Percentiles rank a stretch among this genome's conserved stretches.
Evolutionary conservation across 495 filamentous ascomycete species (phyloP).

Genomic region (Daldinia childiae): DNA sequence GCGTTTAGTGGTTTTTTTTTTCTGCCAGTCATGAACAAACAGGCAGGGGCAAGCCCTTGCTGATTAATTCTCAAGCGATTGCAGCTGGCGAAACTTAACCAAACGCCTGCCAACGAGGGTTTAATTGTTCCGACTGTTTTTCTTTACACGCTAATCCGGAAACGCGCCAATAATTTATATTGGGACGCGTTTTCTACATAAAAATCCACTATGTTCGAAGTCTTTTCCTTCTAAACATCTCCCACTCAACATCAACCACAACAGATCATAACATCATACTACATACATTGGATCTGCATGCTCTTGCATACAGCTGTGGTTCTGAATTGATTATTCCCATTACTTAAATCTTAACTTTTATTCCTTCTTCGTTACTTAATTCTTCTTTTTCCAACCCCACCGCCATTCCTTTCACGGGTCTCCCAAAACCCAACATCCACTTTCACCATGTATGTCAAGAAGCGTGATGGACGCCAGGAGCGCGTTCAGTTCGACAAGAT

Average conservation of each 20-base stretch:
- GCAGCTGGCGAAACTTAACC: slow-evolving; percentile 27
- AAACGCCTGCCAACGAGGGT: slow-evolving; percentile 11
- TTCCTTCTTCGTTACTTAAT: neutral
- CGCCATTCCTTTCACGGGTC: slow-evolving; percentile 23
- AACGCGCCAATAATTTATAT: slow-evolving; percentile 31
- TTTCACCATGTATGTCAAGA: slow-evolving; percentile 65
- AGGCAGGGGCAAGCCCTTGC: slow-evolving; percentile 13
- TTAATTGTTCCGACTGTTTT: slow-evolving; percentile 39
- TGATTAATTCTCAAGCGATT: slow-evolving; percentile 39
- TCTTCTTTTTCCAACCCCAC: slow-evolving; percentile 10
- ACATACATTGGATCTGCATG: slow-evolving; percentile 26
- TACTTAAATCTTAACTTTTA: slow-evolving; percentile 10
- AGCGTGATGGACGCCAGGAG: slow-evolving; percentile 94
- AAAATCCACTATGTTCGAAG: slow-evolving; percentile 34
- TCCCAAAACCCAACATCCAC: slow-evolving; percentile 21
- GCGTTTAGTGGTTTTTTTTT: slow-evolving; percentile 44
- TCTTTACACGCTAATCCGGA: slow-evolving; percentile 35
- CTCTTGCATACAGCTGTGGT: slow-evolving; percentile 30
- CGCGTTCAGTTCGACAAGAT: slow-evolving; percentile 99
- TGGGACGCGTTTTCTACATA: slow-evolving; percentile 43
- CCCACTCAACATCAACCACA: slow-evolving; percentile 40
- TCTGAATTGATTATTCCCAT: slow-evolving; percentile 18
- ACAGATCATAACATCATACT: slow-evolving; percentile 23
- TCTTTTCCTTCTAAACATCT: slow-evolving; percentile 33
- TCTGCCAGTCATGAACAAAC: slow-evolving; percentile 6